Base-by-base conservation (phyloP, 805 yeast genomes). In the Pichia ethanolica region DNA sequence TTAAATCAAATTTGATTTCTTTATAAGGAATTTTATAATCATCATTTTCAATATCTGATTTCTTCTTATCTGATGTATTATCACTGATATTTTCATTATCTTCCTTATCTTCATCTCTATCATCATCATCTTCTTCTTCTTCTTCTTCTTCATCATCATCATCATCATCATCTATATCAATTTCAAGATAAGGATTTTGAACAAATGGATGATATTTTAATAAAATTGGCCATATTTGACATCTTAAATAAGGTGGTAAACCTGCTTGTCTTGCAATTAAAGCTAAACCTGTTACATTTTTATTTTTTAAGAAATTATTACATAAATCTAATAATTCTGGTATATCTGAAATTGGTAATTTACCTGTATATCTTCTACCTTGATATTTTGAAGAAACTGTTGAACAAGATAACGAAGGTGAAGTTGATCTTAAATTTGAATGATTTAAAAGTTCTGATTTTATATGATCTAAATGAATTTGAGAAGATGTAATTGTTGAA, bases 161-260 rank as follows among this genome's bases (percentile, higher is more conserved):
- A 7, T 66, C 70, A 14, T 66, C 69, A 5, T 64, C 72, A 27
- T 70, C 72, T 30, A 61, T 67, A 59, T 77, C 91, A 3, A 88
- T 82, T 53, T 78, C 76, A 36, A 88, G 73, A 56, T 79, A 84
- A 0, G 97, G 96, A 45, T 81, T 73, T 34, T 79, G 66, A 12
- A 88, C 96, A 70, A 82, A 86, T 1, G 97, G 97, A 64, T 90
- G 97, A 58, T 81, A 81, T 56, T 82, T 82, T 50, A 90, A 66
- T 45, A 90, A 65, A 5, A 87, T 67, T 1, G 97, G 96, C 97
- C 97, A 90, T 7, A 87, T 85, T 49, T 75, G 71, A 56, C 79
- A 81, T 52, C 98, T 74, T 47, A 89, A 70, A 49, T 81, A 75
- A 1, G 95, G 91, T 1, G 97, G 97, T 30, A 89, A 72, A 4